These are phyloP conservation scores for Penicillium sp. DNA, from an alignment of 2,329 filamentous ascomycete genomes.

Conservation along the genomic window DNA sequence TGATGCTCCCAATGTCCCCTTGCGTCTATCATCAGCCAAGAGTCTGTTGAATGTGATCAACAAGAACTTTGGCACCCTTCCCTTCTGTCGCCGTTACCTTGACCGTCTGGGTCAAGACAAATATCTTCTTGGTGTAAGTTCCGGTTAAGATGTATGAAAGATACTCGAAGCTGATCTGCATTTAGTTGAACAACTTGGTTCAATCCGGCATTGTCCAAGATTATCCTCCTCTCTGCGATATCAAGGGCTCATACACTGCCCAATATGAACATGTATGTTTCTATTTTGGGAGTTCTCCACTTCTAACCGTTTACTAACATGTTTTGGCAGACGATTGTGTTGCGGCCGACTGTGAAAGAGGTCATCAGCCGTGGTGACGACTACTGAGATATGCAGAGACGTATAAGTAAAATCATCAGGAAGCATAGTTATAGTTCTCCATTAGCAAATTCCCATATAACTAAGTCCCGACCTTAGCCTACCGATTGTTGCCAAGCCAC, in stretches of 20 bases:
- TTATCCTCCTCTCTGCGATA: constrained; percentile 83
- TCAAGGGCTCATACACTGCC: constrained; percentile 91
- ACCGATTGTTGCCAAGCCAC: constrained; percentile 20
- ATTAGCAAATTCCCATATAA: constrained; percentile 9
- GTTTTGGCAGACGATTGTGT: constrained; percentile 62
- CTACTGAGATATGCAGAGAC: constrained; percentile 54
- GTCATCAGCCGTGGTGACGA: constrained; percentile 82
- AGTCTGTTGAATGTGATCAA: constrained; percentile 82
- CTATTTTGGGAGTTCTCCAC: not conserved
- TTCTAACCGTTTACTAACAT: constrained; percentile 14
- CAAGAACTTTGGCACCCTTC: constrained; percentile 92
- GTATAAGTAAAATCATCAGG: constrained; percentile 2
- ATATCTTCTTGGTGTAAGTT: constrained; percentile 77
- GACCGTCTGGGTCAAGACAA: constrained; percentile 93
- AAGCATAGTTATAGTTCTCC: not conserved
- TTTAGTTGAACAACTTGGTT: constrained; percentile 78
- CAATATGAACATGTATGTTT: constrained; percentile 86
- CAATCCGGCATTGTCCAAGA: constrained; percentile 78
- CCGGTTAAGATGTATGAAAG: not conserved
- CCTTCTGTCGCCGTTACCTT: constrained; percentile 85
- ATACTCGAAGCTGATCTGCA: constrained; percentile 26
- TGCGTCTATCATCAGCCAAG: constrained; percentile 78
- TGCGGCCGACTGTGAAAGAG: constrained; percentile 78
- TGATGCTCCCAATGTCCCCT: constrained; percentile 70
- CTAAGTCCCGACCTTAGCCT: not conserved